A percentile compares a stretch with the other conserved stretches of the same genome.
These are phyloP conservation scores for Wickerhamomyces sp. DNA, from an alignment of 1,139 yeast species.

Conservation along the genomic window DNA sequence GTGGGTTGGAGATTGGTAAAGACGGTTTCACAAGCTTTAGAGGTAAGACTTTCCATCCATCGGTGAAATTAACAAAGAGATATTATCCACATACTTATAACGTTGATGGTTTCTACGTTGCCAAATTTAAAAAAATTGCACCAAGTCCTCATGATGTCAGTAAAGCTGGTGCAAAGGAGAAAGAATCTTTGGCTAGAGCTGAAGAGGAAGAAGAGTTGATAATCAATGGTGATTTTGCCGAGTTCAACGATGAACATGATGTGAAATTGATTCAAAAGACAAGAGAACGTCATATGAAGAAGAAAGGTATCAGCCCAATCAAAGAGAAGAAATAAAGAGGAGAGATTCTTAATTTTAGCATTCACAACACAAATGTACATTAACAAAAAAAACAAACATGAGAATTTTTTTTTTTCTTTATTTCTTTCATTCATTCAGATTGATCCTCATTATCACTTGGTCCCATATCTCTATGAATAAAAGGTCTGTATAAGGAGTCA, in stretches of 20 bases:
- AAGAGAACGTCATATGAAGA: slow-evolving; percentile 65
- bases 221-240: slow-evolving; percentile 81
- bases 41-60: slow-evolving; percentile 85
- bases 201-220: slow-evolving; percentile 73
- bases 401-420: too few relatives aligned
- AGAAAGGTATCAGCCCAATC: slow-evolving; percentile 76
- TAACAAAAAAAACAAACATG: too few relatives aligned
- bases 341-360: too few relatives aligned
- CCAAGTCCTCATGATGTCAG: slow-evolving; percentile 79
- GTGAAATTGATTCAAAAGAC: slow-evolving; percentile 68
- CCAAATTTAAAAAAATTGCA: slow-evolving; percentile 89
- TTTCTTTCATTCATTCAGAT: too few relatives aligned
- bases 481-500: slow-evolving; percentile 33
- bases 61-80: slow-evolving; percentile 78
- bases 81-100: slow-evolving; percentile 98
- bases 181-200: slow-evolving; percentile 73
- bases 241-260: slow-evolving; percentile 75
- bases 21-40: slow-evolving; percentile 92
- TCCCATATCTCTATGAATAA: slow-evolving; percentile 27
- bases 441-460: slow-evolving; percentile 22
- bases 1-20: slow-evolving; percentile 92
- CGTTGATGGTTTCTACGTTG: slow-evolving; percentile 97
- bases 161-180: slow-evolving; percentile 86
- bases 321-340: not conserved
- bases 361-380: too few relatives aligned